These are phyloP conservation scores for Cyphellophora attinorum DNA, from an alignment of 2,329 filamentous ascomycete genomes.

Conservation along the genomic window DNA sequence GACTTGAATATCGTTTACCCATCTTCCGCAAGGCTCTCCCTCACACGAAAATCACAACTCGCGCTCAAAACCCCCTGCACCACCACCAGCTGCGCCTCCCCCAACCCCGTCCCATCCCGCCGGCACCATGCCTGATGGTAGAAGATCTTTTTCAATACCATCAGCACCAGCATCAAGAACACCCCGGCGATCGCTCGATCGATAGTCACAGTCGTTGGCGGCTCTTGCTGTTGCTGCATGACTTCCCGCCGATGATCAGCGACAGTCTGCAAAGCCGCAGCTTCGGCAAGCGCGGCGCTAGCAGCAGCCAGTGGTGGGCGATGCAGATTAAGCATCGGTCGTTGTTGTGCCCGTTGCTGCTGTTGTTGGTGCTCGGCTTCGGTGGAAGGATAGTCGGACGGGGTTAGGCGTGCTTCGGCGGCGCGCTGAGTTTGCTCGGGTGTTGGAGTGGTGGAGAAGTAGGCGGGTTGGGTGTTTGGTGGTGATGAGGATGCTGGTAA, in stretches of 20 bases:
- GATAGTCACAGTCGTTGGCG: slow-evolving; percentile 48
- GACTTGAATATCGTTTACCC: no score
- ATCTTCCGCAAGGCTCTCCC: no score
- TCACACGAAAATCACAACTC: no score
- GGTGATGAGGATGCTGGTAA: slow-evolving; percentile 18
- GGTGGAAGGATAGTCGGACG: slow-evolving; percentile 8
- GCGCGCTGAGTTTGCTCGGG: slow-evolving; percentile 12
- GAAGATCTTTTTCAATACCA: slow-evolving; percentile 49
- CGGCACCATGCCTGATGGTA: no score
- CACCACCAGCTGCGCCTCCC: no score
- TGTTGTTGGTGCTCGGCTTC: slow-evolving; percentile 15
- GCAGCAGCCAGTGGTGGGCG: slow-evolving; percentile 9
- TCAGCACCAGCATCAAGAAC: slow-evolving; percentile 57
- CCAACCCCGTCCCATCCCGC: no score
- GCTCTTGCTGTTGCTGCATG: not conserved
- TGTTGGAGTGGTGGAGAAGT: slow-evolving; percentile 10
- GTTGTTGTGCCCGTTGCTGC: slow-evolving; percentile 33
- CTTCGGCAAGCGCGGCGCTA: slow-evolving; percentile 5
- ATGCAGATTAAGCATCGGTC: slow-evolving; percentile 21
- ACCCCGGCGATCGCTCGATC: slow-evolving; percentile 72
- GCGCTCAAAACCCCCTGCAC: no score
- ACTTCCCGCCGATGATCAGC: not conserved
- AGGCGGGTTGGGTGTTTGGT: slow-evolving; percentile 29
- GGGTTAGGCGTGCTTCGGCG: slow-evolving; percentile 11
- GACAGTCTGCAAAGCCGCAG: not conserved